phyloP scores from a whole-genome alignment of 257 asterid species.

The Schizonepeta tenuifolia region DNA sequence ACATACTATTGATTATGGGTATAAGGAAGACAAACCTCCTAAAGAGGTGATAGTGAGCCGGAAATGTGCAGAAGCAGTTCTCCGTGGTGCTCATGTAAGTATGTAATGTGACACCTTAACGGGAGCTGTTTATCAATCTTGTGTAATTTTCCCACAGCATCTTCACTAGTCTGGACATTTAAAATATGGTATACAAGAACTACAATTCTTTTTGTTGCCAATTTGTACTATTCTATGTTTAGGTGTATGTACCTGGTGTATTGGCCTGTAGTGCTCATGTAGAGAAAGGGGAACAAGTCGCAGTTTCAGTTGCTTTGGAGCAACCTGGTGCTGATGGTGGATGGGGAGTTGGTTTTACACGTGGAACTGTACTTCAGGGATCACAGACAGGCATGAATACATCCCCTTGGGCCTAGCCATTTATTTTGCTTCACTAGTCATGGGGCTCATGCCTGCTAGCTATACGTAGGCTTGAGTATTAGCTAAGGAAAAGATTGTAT shows the following conservation, averaged over 20 bases:
- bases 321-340: constrained; percentile 79
- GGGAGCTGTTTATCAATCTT: neutral
- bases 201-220: neutral
- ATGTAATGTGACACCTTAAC: neutral
- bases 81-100: constrained; percentile 98
- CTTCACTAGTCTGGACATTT: neutral
- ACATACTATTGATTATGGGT: constrained; percentile 67
- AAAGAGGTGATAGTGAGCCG: constrained; percentile 96
- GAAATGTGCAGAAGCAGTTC: constrained; percentile 99
- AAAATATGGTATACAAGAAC: constrained; percentile 12
- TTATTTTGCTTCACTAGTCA: neutral
- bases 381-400: constrained; percentile 62
- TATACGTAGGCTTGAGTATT: neutral
- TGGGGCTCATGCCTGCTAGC: neutral
- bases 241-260: constrained; percentile 99
- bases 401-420: neutral
- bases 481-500: constrained; percentile 17
- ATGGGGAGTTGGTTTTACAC: constrained; percentile 92
- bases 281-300: constrained; percentile 85
- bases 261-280: constrained; percentile 98
- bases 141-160: neutral
- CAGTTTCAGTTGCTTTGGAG: constrained; percentile 94
- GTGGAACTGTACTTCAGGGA: constrained; percentile 90
- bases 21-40: constrained; percentile 57
- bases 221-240: constrained; percentile 32